Base-by-base conservation (phyloP, 371 early-diverging fungal species). In the Apophysomyces variabilis region DNA sequence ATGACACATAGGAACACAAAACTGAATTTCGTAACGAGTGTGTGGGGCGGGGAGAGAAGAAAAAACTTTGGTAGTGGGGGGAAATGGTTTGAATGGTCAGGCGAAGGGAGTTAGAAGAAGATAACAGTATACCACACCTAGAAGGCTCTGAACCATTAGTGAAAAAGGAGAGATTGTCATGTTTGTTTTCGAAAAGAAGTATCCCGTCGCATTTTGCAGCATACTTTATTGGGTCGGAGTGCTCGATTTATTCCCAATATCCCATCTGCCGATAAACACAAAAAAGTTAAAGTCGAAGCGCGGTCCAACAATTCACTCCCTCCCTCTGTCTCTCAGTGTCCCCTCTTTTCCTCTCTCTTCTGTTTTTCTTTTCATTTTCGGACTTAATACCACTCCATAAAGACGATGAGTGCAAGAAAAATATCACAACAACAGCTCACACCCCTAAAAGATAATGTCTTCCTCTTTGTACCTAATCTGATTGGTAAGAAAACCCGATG, bases 391-490 rank as follows among this genome's bases (percentile, higher is more conserved):
- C 21, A 50, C 54, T 16, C 21, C 21, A 26, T 21, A 26, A 26
- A 26, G 32, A 26, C 21, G 21, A 50, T 50, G 54, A 50, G 54
- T 50, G 21, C 21, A 26, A 50, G 21, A 4, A 50, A 50, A 50
- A 50, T 21, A 50, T 9, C 16, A 50, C 54, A 50, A 21, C 54
- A 26, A 26, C 21, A 32, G 7, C 54, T 5, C 54, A 26, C 54
- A 50, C 3, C 18, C 0, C 32, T 26, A 26, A 50, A 50, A 38
- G 83, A 90, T 58, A 92, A 91, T 71, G 90, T 95, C 32, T 95
- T 92, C 68, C 81, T 94, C 58, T 96, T 91, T 72, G 85, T 96
- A 60, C 97, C 97, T 37, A 96, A 96, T 74, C 84, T 96, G 47
- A 95, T 96, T 75, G 94, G 90, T 89, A 87, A 65, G 73, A 54